Evolutionary conservation across 75 land plant genomes (phyloP), one percentile per base, ranked within the genome.

Genomic region (Isoetes taiwanensis): DNA sequence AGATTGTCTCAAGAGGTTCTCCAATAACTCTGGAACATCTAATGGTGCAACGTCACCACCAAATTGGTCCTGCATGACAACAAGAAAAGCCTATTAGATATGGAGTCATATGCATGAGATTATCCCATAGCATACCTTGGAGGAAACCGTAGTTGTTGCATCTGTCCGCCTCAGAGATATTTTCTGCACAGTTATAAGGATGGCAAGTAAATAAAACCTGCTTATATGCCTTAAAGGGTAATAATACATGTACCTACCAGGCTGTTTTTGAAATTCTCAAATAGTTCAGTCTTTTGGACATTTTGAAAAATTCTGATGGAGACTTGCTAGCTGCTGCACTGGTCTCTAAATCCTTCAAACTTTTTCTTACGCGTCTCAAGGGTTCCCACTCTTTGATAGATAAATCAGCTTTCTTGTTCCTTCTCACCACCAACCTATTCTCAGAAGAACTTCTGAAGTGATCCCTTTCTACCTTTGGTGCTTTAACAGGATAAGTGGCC

Each of bases 21-120:
- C 97, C 32, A 91, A 70, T 28, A 91, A 78, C 64, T 91, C 97
- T 14, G 94, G 71, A 24, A 77, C 76, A 79, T 83, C 95, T 64
- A 91, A 56, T 42, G 97, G 97, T 20, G 89, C 77, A 41, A 91
- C 85, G 38, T 87, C 97, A 78, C 78, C n/a, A n/a, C n/a, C n/a
- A n/a, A n/a, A n/a, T n/a, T n/a, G n/a, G n/a, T n/a, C n/a, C n/a
- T n/a, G n/a, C n/a, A n/a, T n/a, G n/a, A n/a, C n/a, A n/a, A n/a
- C n/a, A n/a, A n/a, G n/a, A n/a, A n/a, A n/a, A n/a, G n/a, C n/a
- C n/a, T n/a, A n/a, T n/a, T n/a, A n/a, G n/a, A n/a, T n/a, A n/a
- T n/a, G n/a, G n/a, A n/a, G n/a, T n/a, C n/a, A n/a, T n/a, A n/a
- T n/a, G n/a, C n/a, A n/a, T n/a, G n/a, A n/a, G n/a, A n/a, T n/a